Conservation (phyloP, 345 rosid species). For the Lepidium africanum region DNA sequence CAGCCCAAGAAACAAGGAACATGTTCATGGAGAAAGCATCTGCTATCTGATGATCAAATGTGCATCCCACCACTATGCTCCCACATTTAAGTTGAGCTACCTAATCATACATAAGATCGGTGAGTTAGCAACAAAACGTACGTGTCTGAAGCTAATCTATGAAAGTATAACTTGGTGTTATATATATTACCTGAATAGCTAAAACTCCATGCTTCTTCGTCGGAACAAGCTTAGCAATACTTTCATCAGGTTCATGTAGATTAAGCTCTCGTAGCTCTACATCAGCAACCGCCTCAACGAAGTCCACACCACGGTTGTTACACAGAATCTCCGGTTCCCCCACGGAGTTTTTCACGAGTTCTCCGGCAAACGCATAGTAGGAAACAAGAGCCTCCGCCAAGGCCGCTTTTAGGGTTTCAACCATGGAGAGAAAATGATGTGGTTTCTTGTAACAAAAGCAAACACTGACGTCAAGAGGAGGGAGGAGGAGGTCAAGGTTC, state of each 20-base stretch:
- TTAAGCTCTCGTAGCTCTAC: conserved; percentile 43
- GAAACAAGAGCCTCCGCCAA: conserved; percentile 55
- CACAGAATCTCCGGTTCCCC: conserved; percentile 78
- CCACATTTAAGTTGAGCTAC: conserved; percentile 55
- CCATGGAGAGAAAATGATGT: conserved; percentile 1
- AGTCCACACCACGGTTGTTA: conserved; percentile 75
- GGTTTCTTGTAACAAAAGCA: conserved; percentile 55
- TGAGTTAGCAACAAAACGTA: background rate
- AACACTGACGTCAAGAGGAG: conserved; percentile 51
- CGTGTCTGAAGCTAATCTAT: background rate
- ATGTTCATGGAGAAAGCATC: conserved; percentile 67
- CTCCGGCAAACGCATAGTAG: conserved; percentile 65
- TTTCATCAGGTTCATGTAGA: conserved; percentile 54
- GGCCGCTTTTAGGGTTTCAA: conserved; percentile 40
- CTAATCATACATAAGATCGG: conserved; percentile 10
- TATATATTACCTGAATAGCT: conserved; percentile 51
- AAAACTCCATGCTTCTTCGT: conserved; percentile 47
- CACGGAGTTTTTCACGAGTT: conserved; percentile 41
- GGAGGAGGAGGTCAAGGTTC: conserved; percentile 75
- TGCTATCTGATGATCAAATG: conserved; percentile 69
- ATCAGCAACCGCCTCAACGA: conserved; percentile 51
- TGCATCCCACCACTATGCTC: conserved; percentile 54
- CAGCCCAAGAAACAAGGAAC: conserved; percentile 68
- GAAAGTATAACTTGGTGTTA: background rate
- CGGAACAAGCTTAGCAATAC: conserved; percentile 61